These are phyloP conservation scores for Xylaria cubensis DNA, from an alignment of 495 filamentous ascomycete species.

Conservation along the genomic window DNA sequence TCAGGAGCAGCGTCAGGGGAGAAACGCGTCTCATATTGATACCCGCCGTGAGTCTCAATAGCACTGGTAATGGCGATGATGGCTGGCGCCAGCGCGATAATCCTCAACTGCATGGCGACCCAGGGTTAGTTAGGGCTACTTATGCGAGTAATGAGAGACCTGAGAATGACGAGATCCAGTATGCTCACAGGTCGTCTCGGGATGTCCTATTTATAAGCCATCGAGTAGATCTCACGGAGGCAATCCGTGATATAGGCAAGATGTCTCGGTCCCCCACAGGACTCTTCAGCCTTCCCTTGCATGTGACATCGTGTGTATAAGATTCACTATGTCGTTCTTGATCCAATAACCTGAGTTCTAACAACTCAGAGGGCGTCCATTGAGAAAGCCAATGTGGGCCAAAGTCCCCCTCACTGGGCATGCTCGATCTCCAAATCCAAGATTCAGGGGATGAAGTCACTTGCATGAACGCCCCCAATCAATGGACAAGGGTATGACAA, in stretches of 20 bases:
- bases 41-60: slow-evolving; percentile 25
- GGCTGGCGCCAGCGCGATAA: background rate
- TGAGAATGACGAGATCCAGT: background rate
- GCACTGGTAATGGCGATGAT: slow-evolving; percentile 10
- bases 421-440: background rate
- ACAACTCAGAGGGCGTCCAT: background rate
- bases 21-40: slow-evolving; percentile 27
- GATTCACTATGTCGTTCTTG: background rate
- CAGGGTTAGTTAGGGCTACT: background rate
- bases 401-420: background rate
- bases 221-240: background rate
- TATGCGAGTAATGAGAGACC: background rate
- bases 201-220: background rate
- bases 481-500: slow-evolving; percentile 7
- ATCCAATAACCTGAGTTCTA: slow-evolving; percentile 5
- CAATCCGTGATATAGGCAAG: background rate
- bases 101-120: slow-evolving; percentile 13
- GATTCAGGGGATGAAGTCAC: background rate
- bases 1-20: slow-evolving; percentile 15
- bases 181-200: background rate
- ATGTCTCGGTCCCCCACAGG: background rate
- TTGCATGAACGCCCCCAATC: slow-evolving; percentile 2
- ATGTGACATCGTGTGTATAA: background rate
- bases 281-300: background rate
- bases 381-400: background rate